Conservation (phyloP, 208 protist genomes). For the Novymonas esmeraldas region DNA sequence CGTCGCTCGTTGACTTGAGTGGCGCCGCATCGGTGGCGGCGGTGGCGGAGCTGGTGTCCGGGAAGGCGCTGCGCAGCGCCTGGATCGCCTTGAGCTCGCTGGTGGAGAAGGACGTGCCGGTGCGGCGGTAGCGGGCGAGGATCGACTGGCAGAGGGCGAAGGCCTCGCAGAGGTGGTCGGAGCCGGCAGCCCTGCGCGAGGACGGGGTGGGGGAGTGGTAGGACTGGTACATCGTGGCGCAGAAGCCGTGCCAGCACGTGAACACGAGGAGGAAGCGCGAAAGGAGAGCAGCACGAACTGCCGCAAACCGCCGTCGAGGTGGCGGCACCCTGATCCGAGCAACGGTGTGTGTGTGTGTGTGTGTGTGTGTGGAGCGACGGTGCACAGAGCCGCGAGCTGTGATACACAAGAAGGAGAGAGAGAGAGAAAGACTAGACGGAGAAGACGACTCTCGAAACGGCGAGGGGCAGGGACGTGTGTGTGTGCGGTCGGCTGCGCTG, state of each 20-base stretch:
- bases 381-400: too few species aligned
- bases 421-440: too few species aligned
- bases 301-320: too few species aligned
- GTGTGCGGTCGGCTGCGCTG: too few species aligned
- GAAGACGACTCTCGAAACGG: too few species aligned
- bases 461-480: too few species aligned
- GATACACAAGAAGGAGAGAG: too few species aligned
- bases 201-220: background rate
- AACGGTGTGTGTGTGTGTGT: too few species aligned
- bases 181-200: slow-evolving; percentile 21
- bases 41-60: background rate
- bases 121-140: slow-evolving; percentile 65
- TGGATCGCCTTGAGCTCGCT: slow-evolving; percentile 58
- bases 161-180: slow-evolving; percentile 71
- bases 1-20: background rate
- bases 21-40: background rate
- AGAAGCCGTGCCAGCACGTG: background rate
- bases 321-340: too few species aligned
- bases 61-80: slow-evolving; percentile 8
- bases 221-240: background rate
- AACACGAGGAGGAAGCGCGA: background rate
- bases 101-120: slow-evolving; percentile 35
- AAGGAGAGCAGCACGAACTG: too few species aligned
- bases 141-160: slow-evolving; percentile 78
- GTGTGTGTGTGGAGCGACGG: too few species aligned